phyloP scores from a whole-genome alignment of 2,329 filamentous ascomycete genomes.

The Aspergillus sp. region DNA sequence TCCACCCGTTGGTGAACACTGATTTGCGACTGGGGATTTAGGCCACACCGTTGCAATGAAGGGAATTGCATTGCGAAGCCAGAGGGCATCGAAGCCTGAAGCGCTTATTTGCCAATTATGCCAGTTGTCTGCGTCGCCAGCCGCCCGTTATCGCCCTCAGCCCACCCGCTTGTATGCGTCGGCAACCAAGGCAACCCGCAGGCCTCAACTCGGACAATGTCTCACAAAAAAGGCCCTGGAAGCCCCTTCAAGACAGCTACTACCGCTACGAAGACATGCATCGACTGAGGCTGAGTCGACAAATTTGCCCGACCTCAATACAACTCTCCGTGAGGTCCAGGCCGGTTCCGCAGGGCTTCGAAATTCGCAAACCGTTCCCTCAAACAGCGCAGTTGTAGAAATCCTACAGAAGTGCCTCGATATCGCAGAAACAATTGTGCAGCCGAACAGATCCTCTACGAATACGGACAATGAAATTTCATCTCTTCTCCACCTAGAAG shows the following conservation, averaged over 20 bases:
- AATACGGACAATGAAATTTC: slow-evolving; percentile 39
- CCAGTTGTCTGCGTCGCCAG: slow-evolving; percentile 29
- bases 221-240: slow-evolving; percentile 14
- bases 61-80: slow-evolving; percentile 32
- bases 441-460: slow-evolving; percentile 23
- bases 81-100: slow-evolving; percentile 23
- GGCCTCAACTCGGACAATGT: slow-evolving; percentile 17
- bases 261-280: slow-evolving; percentile 15
- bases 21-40: not conserved
- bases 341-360: slow-evolving; percentile 29
- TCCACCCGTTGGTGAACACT: slow-evolving; percentile 5
- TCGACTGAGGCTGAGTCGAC: slow-evolving; percentile 16
- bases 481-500: slow-evolving; percentile 42
- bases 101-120: slow-evolving; percentile 40
- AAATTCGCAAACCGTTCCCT: slow-evolving; percentile 30
- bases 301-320: slow-evolving; percentile 16
- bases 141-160: slow-evolving; percentile 19
- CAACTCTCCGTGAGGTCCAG: slow-evolving; percentile 31
- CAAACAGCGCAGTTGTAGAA: slow-evolving; percentile 34
- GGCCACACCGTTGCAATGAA: slow-evolving; percentile 31
- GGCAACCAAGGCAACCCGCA: slow-evolving; percentile 11
- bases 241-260: slow-evolving; percentile 3
- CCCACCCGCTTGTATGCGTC: slow-evolving; percentile 22
- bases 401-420: slow-evolving; percentile 37
- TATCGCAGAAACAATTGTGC: slow-evolving; percentile 32